phyloP scores from a whole-genome alignment of 805 yeast species.

The Debaryomyces tyrocola region DNA sequence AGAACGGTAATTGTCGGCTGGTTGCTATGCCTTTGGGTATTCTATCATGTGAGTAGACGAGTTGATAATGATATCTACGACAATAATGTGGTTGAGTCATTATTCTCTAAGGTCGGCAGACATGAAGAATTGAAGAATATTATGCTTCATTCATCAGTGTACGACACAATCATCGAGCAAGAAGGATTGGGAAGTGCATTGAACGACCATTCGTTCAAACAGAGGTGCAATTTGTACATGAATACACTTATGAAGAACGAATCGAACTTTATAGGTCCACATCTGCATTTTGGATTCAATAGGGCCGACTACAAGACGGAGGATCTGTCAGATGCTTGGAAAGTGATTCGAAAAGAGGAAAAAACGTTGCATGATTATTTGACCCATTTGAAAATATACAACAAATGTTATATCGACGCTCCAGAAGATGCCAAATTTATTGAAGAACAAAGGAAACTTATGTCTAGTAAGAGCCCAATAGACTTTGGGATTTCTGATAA shows the following conservation, averaged over 20 bases:
- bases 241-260: constrained; percentile 10
- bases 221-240: constrained; percentile 25
- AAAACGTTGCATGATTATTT: constrained; percentile 23
- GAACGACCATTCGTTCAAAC: constrained; percentile 5
- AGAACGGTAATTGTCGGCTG: neutral
- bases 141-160: constrained; percentile 1
- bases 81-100: neutral
- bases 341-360: constrained; percentile 17
- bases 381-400: constrained; percentile 22
- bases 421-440: neutral
- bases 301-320: constrained; percentile 12
- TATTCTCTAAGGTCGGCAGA: neutral
- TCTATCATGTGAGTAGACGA: neutral
- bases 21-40: neutral
- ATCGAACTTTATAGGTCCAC: constrained; percentile 12
- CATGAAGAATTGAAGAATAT: neutral
- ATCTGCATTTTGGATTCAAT: constrained; percentile 12
- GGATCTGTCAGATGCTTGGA: constrained; percentile 11
- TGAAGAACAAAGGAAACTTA: neutral
- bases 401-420: constrained; percentile 21
- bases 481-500: neutral
- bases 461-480: neutral
- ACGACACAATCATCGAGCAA: constrained; percentile 1
- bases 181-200: constrained; percentile 7
- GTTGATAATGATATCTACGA: neutral